phyloP scores from a whole-genome alignment of 306 rosid species.

The Rosa chinensis region DNA sequence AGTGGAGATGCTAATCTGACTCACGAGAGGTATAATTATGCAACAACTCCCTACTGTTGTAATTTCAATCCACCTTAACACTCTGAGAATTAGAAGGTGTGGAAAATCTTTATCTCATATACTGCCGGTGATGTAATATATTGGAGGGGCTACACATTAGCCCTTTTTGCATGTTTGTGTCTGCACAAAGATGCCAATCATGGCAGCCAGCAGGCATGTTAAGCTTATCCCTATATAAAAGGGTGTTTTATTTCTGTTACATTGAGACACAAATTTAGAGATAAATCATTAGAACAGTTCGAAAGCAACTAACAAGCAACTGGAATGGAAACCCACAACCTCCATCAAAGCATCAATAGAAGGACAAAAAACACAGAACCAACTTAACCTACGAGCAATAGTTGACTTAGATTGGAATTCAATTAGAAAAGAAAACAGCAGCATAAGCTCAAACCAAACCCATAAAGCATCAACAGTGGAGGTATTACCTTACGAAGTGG shows the following conservation, averaged over 20 bases:
- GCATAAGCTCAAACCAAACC: background rate
- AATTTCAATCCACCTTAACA: background rate
- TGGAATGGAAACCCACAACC: background rate
- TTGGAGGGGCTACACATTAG: background rate
- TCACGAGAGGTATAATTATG: background rate
- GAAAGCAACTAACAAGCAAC: background rate
- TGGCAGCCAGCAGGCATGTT: background rate
- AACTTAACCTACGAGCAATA: background rate
- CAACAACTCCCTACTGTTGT: background rate
- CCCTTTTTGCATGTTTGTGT: background rate
- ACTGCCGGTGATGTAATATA: background rate
- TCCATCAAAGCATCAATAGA: background rate
- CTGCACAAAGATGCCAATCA: background rate
- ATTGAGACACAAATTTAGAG: background rate
- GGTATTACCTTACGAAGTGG: slow-evolving; percentile 83
- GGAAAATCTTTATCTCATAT: background rate
- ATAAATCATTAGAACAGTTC: background rate
- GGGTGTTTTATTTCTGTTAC: too few relatives aligned
- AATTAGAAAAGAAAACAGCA: background rate
- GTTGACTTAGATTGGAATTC: background rate
- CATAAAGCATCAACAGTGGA: background rate
- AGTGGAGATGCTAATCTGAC: background rate
- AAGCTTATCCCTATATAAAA: background rate
- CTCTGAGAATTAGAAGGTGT: background rate
- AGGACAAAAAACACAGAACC: background rate